phyloP scores from a whole-genome alignment of 1,284 basidiomycete genomes.

The Ceratobasidium sp. region DNA sequence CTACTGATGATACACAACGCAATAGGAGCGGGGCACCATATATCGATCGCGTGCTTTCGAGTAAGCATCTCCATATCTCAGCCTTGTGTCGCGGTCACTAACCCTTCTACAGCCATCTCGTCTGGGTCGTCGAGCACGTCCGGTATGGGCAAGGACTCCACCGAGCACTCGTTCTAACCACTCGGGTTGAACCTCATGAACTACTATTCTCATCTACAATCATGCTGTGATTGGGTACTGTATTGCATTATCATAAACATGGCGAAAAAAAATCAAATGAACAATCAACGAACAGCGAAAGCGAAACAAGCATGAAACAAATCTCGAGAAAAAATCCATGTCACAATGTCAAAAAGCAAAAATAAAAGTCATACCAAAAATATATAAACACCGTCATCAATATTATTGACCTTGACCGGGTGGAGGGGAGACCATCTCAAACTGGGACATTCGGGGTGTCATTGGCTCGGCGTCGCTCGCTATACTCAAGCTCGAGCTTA shows the following conservation, averaged over 20 bases:
- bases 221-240: constrained; percentile 1
- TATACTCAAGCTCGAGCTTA: constrained; percentile 22
- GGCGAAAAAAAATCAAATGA: constrained; percentile 3
- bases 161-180: constrained; percentile 76
- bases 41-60: constrained; percentile 78
- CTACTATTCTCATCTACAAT: background rate
- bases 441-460: constrained; percentile 41
- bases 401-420: constrained; percentile 9
- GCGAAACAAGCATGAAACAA: constrained; percentile 1
- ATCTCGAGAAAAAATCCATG: constrained; percentile 22
- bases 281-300: constrained; percentile 9
- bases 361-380: constrained; percentile 15
- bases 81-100: constrained; percentile 31
- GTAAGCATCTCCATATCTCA: constrained; percentile 47
- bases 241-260: constrained; percentile 36
- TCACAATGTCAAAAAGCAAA: background rate
- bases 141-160: constrained; percentile 81
- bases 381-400: constrained; percentile 3
- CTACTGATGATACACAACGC: constrained; percentile 13
- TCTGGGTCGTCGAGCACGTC: constrained; percentile 85
- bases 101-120: constrained; percentile 59
- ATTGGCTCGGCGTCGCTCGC: constrained; percentile 36
- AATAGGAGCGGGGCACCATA: constrained; percentile 85
- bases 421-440: constrained; percentile 41
- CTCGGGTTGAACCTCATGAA: background rate